Evolutionary conservation across 176 grass and related monocot genomes (phyloP).

Genomic region (Areca catechu): DNA sequence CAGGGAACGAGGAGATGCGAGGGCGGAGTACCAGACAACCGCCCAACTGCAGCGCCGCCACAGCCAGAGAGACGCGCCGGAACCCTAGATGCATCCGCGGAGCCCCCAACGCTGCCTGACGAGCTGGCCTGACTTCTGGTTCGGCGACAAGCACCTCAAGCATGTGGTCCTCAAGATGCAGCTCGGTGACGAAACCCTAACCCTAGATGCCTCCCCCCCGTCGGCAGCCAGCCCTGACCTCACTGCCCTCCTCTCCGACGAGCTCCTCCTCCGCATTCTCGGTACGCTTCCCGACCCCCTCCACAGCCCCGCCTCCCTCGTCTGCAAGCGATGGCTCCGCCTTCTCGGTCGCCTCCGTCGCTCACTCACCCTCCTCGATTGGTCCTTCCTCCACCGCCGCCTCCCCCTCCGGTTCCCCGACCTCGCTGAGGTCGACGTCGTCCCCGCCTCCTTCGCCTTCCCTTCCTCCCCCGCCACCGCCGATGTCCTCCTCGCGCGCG

Average conservation of each 20-base stretch:
- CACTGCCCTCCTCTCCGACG: conserved; percentile 30
- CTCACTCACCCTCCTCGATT: conserved; percentile 60
- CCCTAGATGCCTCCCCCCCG: conserved; percentile 3
- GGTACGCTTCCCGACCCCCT: conserved; percentile 44
- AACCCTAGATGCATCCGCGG: conserved; percentile 33
- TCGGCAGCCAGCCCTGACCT: background rate
- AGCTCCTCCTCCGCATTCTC: conserved; percentile 48
- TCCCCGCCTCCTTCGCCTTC: conserved; percentile 54
- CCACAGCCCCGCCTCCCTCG: conserved; percentile 45
- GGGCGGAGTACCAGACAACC: background rate
- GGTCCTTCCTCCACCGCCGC: conserved; percentile 61
- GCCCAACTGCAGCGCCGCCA: background rate
- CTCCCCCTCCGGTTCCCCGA: conserved; percentile 58
- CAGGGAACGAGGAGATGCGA: conserved; percentile 9
- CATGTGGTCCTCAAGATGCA: conserved; percentile 26
- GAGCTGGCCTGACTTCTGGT: conserved; percentile 36
- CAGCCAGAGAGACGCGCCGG: background rate
- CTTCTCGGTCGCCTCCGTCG: conserved; percentile 65
- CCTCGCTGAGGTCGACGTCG: conserved; percentile 65
- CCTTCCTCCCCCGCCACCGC: conserved; percentile 12
- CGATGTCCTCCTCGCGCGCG: conserved; percentile 46
- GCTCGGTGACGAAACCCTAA: conserved; percentile 37
- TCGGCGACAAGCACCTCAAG: conserved; percentile 7
- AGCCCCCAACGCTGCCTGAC: conserved; percentile 18
- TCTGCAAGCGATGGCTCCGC: conserved; percentile 73